phyloP scores from a whole-genome alignment of 306 rosid species.

The Sophora flavescens region DNA sequence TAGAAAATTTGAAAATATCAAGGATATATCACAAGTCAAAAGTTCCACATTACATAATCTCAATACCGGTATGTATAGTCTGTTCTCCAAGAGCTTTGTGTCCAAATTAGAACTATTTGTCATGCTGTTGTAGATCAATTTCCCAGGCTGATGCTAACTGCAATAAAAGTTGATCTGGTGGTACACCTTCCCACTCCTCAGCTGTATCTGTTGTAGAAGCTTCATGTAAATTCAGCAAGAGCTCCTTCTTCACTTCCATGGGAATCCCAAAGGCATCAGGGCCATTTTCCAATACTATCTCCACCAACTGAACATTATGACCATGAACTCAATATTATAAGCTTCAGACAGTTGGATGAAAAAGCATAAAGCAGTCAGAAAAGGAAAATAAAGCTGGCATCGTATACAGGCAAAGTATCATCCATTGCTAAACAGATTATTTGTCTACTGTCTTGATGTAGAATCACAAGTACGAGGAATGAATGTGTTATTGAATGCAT shows the following conservation, averaged over 20 bases:
- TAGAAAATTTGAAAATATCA: neutral
- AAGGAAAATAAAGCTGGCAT: neutral
- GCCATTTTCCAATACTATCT: slow-evolving; percentile 80
- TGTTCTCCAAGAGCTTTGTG: slow-evolving; percentile 10
- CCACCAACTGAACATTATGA: slow-evolving; percentile 73
- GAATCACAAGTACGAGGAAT: slow-evolving; percentile 5
- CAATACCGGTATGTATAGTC: slow-evolving; percentile 7
- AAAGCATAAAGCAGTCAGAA: slow-evolving; percentile 31
- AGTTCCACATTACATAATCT: slow-evolving; percentile 21
- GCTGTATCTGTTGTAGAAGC: slow-evolving; percentile 77
- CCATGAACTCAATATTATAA: slow-evolving; percentile 24
- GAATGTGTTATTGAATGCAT: neutral
- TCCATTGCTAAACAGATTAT: slow-evolving; percentile 28
- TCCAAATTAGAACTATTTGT: slow-evolving; percentile 48
- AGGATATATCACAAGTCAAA: slow-evolving; percentile 21
- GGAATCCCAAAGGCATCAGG: slow-evolving; percentile 77
- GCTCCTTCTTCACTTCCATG: slow-evolving; percentile 80
- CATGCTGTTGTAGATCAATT: slow-evolving; percentile 78
- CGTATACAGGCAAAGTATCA: neutral
- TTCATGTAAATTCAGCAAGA: slow-evolving; percentile 81
- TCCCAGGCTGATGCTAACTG: slow-evolving; percentile 95
- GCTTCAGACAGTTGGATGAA: slow-evolving; percentile 26
- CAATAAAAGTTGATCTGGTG: slow-evolving; percentile 79
- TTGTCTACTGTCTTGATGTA: neutral
- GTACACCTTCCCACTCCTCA: slow-evolving; percentile 92